Evolutionary conservation across 164 flowering plant genomes (phyloP).

Genomic region (Aristolochia fimbriata): DNA sequence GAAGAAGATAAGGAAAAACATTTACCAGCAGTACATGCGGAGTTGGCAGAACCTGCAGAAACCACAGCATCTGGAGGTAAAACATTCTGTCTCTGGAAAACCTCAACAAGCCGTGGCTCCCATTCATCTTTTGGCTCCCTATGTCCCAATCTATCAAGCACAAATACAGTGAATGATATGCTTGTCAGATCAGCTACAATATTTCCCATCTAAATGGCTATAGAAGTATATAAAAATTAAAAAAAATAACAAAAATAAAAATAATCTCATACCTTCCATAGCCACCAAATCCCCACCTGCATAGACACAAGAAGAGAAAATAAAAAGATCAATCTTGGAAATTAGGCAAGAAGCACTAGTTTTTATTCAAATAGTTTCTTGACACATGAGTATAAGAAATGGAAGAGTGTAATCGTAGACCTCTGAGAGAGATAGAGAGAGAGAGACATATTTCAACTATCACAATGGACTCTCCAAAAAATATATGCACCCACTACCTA

Average conservation of each 20-base stretch:
- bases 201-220: neutral
- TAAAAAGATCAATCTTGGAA: neutral
- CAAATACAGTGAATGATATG: neutral
- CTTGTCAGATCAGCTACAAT: too few relatives aligned
- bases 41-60: conserved; percentile 85
- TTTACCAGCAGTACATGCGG: conserved; percentile 85
- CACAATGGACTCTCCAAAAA: too few relatives aligned
- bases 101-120: conserved; percentile 80
- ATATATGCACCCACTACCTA: too few relatives aligned
- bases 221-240: too few relatives aligned
- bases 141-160: conserved; percentile 73
- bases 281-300: conserved; percentile 99
- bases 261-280: conserved; percentile 73
- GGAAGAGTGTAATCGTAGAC: too few relatives aligned
- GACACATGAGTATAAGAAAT: too few relatives aligned
- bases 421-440: too few relatives aligned
- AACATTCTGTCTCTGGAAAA: conserved; percentile 67
- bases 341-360: neutral
- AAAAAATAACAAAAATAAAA: neutral
- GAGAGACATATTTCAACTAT: too few relatives aligned
- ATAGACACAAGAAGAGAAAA: neutral
- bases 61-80: conserved; percentile 79
- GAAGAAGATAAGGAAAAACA: neutral
- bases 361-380: too few relatives aligned
- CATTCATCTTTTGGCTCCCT: conserved; percentile 97